Conservation (phyloP, 352 stramenopile genomes). For the Phytophthora foliorum region DNA sequence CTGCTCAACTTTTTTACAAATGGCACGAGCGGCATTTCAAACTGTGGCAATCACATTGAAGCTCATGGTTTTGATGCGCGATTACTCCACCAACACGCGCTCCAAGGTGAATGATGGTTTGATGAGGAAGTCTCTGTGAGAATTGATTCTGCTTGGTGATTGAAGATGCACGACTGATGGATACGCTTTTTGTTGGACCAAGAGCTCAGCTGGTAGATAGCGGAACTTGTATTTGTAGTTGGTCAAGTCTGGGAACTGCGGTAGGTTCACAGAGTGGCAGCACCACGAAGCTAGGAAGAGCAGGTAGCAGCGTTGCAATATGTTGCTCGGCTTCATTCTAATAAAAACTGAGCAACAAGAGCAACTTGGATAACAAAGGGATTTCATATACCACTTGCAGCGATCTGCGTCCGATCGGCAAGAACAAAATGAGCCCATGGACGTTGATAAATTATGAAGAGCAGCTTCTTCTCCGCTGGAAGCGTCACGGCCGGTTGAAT, state of each 20-base stretch:
- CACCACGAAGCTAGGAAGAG: too few species aligned
- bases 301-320: too few species aligned
- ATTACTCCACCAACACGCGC: too few species aligned
- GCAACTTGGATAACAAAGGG: constrained; percentile 11
- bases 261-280: too few species aligned
- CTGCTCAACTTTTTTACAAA: too few species aligned
- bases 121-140: constrained; percentile 14
- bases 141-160: constrained; percentile 12
- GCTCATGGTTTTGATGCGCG: too few species aligned
- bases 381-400: constrained; percentile 6
- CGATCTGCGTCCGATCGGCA: constrained; percentile 26
- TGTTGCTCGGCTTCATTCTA: not conserved
- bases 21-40: too few species aligned
- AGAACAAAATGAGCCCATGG: constrained; percentile 3
- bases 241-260: too few species aligned
- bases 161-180: not conserved
- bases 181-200: too few species aligned
- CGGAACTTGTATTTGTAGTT: too few species aligned
- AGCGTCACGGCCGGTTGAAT: constrained; percentile 3
- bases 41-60: not conserved
- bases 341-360: constrained; percentile 2
- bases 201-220: too few species aligned
- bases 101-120: too few species aligned
- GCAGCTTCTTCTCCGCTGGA: constrained; percentile 14
- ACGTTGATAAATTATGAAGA: constrained; percentile 35